Evolutionary conservation across 2,329 filamentous ascomycete genomes (phyloP).

Genomic region (Dryadomyces quercivorus): DNA sequence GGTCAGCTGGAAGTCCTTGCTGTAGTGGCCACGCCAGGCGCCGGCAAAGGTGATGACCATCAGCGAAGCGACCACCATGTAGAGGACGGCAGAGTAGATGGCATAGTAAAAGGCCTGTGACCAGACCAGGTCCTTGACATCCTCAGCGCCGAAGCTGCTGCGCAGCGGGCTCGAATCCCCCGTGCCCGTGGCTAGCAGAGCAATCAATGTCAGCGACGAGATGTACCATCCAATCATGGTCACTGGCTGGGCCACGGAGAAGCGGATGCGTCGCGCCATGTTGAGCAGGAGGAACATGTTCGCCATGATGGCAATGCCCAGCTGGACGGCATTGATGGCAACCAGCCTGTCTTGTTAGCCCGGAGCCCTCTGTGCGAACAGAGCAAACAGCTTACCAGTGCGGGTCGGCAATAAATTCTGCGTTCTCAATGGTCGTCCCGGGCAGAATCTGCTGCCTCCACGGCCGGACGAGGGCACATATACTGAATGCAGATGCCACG

Average conservation of each 20-base stretch:
- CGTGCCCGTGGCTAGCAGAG: slow-evolving; percentile 50
- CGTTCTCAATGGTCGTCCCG: slow-evolving; percentile 33
- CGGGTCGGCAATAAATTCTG: slow-evolving; percentile 51
- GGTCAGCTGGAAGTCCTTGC: slow-evolving; percentile 66
- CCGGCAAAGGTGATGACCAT: slow-evolving; percentile 72
- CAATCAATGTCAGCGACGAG: slow-evolving; percentile 51
- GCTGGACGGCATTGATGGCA: slow-evolving; percentile 63
- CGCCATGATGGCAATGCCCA: slow-evolving; percentile 62
- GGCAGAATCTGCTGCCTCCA: slow-evolving; percentile 54
- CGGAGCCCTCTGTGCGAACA: background rate
- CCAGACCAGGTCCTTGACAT: slow-evolving; percentile 42
- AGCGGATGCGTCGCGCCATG: slow-evolving; percentile 70
- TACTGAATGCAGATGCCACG: slow-evolving; percentile 76
- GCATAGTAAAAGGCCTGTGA: slow-evolving; percentile 84
- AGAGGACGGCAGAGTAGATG: slow-evolving; percentile 65
- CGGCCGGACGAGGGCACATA: slow-evolving; percentile 69
- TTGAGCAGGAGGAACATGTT: slow-evolving; percentile 79
- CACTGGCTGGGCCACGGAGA: slow-evolving; percentile 68
- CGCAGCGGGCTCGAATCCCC: slow-evolving; percentile 36
- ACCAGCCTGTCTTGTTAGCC: slow-evolving; percentile 40
- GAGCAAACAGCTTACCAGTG: slow-evolving; percentile 39
- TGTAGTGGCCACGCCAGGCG: slow-evolving; percentile 57
- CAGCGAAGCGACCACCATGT: slow-evolving; percentile 65
- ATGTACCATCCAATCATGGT: slow-evolving; percentile 73
- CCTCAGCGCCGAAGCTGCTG: slow-evolving; percentile 8